Evolutionary conservation across 192 early-diverging fungal species (phyloP).

Genomic region (Backusella australiensis): DNA sequence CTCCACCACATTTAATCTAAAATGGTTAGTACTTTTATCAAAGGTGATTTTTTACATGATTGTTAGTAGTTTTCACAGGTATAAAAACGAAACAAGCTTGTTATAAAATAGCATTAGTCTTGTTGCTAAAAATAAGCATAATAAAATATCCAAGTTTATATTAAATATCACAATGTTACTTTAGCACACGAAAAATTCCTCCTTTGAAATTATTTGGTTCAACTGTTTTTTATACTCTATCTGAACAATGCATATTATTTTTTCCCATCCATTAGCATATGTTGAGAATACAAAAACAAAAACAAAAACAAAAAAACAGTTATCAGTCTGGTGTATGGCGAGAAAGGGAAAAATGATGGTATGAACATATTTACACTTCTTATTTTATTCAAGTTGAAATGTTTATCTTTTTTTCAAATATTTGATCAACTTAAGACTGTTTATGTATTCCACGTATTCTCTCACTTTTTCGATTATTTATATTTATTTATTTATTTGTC

Average conservation of each 20-base stretch:
- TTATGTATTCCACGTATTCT: neutral
- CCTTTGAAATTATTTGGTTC: neutral
- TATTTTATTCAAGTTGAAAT: neutral
- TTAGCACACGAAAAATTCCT: neutral
- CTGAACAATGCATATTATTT: conserved; percentile 6
- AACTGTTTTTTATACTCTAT: neutral
- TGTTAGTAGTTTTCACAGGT: neutral
- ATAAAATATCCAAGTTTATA: neutral
- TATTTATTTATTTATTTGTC: neutral
- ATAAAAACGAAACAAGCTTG: neutral
- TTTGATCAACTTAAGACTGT: neutral
- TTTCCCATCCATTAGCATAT: neutral
- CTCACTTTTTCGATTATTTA: neutral
- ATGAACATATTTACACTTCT: neutral
- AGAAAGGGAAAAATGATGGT: neutral
- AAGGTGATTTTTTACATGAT: neutral
- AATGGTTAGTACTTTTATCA: neutral
- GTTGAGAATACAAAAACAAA: neutral
- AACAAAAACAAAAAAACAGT: too few relatives aligned
- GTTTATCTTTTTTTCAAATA: neutral
- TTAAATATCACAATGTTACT: neutral
- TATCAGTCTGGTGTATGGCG: neutral
- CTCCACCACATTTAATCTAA: neutral
- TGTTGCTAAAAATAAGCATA: neutral
- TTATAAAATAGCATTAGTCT: neutral